phyloP scores from a whole-genome alignment of 2,329 filamentous ascomycete genomes.

The Scolecobasidium constrictum region DNA sequence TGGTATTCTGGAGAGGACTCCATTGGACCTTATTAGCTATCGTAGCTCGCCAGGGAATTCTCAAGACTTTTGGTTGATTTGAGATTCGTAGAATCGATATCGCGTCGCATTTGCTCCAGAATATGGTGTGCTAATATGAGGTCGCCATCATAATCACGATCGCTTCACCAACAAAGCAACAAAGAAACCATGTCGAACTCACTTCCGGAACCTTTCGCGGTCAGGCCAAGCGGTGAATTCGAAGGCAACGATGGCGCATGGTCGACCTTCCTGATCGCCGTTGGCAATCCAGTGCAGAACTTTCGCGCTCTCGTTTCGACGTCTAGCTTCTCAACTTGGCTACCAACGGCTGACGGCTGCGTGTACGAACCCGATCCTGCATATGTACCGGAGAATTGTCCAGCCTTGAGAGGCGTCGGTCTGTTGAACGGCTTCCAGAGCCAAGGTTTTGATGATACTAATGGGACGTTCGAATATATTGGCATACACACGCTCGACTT shows the following conservation, averaged over 20 bases:
- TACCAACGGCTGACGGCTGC: conserved; percentile 23
- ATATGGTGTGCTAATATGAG: no score
- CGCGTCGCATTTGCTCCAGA: no score
- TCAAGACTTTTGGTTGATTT: no score
- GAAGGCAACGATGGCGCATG: conserved; percentile 22
- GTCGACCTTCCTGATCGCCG: conserved; percentile 21
- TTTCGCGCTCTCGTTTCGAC: conserved; percentile 21
- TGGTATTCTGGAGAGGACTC: no score
- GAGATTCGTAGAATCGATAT: no score
- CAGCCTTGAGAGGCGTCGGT: conserved; percentile 18
- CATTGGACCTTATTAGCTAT: no score
- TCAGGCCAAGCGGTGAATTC: conserved; percentile 9
- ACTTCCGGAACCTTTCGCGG: conserved; percentile 7
- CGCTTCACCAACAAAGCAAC: no score
- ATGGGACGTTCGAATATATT: conserved; percentile 21
- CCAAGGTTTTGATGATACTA: conserved; percentile 18
- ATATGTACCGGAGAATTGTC: conserved; percentile 15
- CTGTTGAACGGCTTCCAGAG: conserved; percentile 16
- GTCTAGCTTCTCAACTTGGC: conserved; percentile 22
- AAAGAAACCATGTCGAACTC: no score
- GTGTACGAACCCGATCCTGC: conserved; percentile 10
- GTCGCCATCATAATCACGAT: no score
- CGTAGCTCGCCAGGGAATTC: no score
- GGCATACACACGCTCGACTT: conserved; percentile 22
- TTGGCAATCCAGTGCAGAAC: conserved; percentile 19